A percentile compares a stretch with the other conserved stretches of the same genome.
These are phyloP conservation scores for Aspergillus diversus DNA, from an alignment of 495 filamentous ascomycete genomes.

Conservation along the genomic window DNA sequence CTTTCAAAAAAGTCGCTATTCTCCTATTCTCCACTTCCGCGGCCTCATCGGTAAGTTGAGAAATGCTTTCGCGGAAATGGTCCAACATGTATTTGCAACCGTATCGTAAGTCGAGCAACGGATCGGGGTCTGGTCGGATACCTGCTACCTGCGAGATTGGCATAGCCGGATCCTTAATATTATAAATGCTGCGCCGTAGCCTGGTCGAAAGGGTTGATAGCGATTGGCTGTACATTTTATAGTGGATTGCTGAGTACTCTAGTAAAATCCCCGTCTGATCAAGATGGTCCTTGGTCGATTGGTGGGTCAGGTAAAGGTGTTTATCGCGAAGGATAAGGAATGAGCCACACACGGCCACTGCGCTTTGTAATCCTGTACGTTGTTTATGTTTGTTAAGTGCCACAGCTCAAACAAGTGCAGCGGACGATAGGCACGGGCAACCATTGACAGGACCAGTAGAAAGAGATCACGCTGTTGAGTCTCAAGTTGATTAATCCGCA, in stretches of 20 bases:
- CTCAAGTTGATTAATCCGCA: too few species aligned
- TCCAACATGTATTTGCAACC: constrained; percentile 14
- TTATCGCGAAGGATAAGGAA: too few species aligned
- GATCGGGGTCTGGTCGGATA: constrained; percentile 1
- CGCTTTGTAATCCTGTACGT: too few species aligned
- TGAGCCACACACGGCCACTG: too few species aligned
- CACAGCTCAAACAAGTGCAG: too few species aligned
- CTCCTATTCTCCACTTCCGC: not conserved
- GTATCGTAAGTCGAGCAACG: constrained; percentile 6
- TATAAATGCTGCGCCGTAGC: constrained; percentile 2
- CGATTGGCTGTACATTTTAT: not conserved
- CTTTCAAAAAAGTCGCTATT: constrained; percentile 7
- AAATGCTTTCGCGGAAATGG: constrained; percentile 4
- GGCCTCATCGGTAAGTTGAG: not conserved
- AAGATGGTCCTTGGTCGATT: too few species aligned
- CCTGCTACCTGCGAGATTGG: constrained; percentile 10
- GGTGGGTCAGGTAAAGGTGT: too few species aligned
- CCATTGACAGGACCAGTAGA: too few species aligned
- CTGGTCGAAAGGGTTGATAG: not conserved
- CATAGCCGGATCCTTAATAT: not conserved
- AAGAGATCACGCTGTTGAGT: too few species aligned
- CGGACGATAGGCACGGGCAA: too few species aligned
- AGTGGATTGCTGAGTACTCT: not conserved
- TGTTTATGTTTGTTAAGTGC: too few species aligned
- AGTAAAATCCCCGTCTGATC: too few species aligned